phyloP scores from a whole-genome alignment of 805 yeast species.

The Wickerhamomyces queroliae region DNA sequence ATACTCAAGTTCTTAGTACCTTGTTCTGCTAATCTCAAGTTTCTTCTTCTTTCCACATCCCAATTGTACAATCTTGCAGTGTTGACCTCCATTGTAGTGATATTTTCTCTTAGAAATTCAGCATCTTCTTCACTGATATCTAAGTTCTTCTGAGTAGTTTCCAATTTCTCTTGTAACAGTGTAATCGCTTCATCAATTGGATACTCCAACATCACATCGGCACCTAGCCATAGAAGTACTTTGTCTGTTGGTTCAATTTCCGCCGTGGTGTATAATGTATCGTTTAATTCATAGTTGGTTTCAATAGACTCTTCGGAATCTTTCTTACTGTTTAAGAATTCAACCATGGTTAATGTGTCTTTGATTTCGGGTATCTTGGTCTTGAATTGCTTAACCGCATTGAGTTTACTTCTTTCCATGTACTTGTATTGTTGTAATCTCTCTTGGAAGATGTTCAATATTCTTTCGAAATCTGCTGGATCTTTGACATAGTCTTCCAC shows the following conservation, averaged over 20 bases:
- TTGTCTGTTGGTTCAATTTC: constrained; percentile 53
- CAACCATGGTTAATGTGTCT: constrained; percentile 74
- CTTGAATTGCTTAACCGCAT: constrained; percentile 38
- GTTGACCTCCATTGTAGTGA: constrained; percentile 97
- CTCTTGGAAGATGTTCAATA: constrained; percentile 76
- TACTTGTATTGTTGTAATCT: constrained; percentile 84
- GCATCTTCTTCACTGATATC: constrained; percentile 72
- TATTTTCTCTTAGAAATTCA: constrained; percentile 79
- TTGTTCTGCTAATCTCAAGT: constrained; percentile 36
- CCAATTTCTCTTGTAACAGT: constrained; percentile 56
- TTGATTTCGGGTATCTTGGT: constrained; percentile 87
- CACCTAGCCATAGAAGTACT: constrained; percentile 95
- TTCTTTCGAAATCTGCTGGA: constrained; percentile 62
- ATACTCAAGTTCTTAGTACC: constrained; percentile 30
- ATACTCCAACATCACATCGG: constrained; percentile 95
- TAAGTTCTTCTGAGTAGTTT: constrained; percentile 54
- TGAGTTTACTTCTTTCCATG: constrained; percentile 50
- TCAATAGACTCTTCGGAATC: constrained; percentile 40
- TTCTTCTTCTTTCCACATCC: constrained; percentile 73
- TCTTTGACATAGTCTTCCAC: constrained; percentile 70
- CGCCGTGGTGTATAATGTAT: constrained; percentile 86
- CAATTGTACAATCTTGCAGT: constrained; percentile 88
- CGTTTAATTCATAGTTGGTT: constrained; percentile 88
- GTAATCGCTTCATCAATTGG: constrained; percentile 83
- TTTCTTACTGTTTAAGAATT: constrained; percentile 46